These are phyloP conservation scores for Paragyromitra xinjiangensis DNA, from an alignment of 495 filamentous ascomycete genomes.

Conservation along the genomic window DNA sequence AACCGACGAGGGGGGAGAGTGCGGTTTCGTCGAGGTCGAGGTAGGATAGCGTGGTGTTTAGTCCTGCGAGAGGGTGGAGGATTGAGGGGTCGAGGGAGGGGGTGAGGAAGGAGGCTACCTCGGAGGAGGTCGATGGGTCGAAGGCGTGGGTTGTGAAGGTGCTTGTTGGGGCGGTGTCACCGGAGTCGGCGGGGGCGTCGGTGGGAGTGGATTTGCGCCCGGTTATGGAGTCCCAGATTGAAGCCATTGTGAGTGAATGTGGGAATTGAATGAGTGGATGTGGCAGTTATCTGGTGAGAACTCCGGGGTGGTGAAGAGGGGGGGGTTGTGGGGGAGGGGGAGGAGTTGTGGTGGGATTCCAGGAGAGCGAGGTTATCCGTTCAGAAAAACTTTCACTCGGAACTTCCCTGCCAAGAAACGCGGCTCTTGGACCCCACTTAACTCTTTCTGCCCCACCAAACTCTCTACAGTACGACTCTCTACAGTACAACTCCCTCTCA, in stretches of 20 bases:
- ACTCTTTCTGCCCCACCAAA: constrained; percentile 5
- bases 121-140: constrained; percentile 28
- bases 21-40: constrained; percentile 90
- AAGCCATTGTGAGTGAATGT: constrained; percentile 42
- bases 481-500: background rate
- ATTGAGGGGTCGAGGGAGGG: constrained; percentile 80
- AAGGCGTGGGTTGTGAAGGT: constrained; percentile 46
- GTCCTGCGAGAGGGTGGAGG: constrained; percentile 89
- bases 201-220: constrained; percentile 48
- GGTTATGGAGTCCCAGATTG: constrained; percentile 53
- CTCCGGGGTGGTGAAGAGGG: background rate
- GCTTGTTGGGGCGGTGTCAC: constrained; percentile 50
- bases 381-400: constrained; percentile 15
- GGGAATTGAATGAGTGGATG: background rate
- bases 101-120: constrained; percentile 57
- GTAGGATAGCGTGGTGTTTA: constrained; percentile 92
- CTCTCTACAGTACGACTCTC: background rate
- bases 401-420: constrained; percentile 8
- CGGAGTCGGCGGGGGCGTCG: constrained; percentile 43
- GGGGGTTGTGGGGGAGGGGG: background rate
- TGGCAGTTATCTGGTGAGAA: too few relatives aligned
- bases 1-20: constrained; percentile 88
- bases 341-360: background rate
- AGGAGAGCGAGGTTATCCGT: background rate
- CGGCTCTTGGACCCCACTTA: background rate